Conservation (phyloP, 1,284 basidiomycete species). For the Lignosus rhinocerotis region DNA sequence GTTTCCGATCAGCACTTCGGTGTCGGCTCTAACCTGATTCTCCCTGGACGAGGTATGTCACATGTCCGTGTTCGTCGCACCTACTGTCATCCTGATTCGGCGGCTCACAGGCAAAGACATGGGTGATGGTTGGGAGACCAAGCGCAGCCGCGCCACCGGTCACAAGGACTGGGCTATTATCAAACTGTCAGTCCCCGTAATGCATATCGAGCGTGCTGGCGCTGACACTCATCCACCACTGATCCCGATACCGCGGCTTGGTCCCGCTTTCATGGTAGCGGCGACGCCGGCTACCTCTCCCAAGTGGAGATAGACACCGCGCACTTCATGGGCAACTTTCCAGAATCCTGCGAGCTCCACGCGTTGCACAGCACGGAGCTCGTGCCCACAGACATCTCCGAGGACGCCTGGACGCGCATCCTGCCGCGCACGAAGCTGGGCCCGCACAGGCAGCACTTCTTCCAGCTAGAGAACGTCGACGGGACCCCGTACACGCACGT, state of each 20-base stretch:
- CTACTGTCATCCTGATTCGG: constrained; percentile 1
- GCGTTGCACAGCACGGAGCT: constrained; percentile 53
- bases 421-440: constrained; percentile 82
- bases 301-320: constrained; percentile 91
- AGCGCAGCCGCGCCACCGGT: constrained; percentile 76
- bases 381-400: constrained; percentile 41
- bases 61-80: constrained; percentile 12
- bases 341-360: constrained; percentile 85
- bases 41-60: constrained; percentile 78
- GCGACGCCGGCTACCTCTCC: constrained; percentile 60
- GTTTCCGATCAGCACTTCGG: constrained; percentile 95
- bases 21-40: constrained; percentile 85
- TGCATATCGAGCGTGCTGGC: neutral
- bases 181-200: constrained; percentile 66
- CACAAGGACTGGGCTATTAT: constrained; percentile 93
- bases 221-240: constrained; percentile 11
- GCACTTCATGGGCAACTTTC: constrained; percentile 97
- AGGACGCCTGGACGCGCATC: constrained; percentile 71
- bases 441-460: constrained; percentile 88
- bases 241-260: neutral
- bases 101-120: constrained; percentile 68
- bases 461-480: constrained; percentile 72
- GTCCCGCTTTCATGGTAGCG: constrained; percentile 37
- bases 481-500: constrained; percentile 78
- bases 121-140: constrained; percentile 99